A percentile compares a stretch with the other conserved stretches of the same genome.
These are phyloP conservation scores for Chalciporus piperatus DNA, from an alignment of 768 basidiomycete genomes.

Conservation along the genomic window DNA sequence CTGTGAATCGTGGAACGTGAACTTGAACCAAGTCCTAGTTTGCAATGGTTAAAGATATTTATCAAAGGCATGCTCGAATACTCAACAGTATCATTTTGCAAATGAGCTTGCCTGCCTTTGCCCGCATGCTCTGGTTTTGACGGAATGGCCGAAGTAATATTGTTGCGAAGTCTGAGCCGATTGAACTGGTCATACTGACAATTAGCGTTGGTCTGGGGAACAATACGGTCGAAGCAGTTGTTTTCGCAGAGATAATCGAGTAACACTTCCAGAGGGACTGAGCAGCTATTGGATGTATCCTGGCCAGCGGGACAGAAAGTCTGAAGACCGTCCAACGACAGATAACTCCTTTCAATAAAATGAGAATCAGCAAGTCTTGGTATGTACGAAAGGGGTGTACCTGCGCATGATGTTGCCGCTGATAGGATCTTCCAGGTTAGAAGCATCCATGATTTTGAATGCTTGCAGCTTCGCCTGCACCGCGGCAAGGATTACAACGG, in stretches of 20 bases:
- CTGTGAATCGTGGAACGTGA: conserved; percentile 81
- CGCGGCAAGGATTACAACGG: conserved; percentile 72
- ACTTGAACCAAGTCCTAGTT: conserved; percentile 76
- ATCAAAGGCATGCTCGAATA: neutral
- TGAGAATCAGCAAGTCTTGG: neutral
- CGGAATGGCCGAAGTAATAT: conserved; percentile 51
- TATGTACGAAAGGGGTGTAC: conserved; percentile 35
- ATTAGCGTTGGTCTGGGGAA: conserved; percentile 82
- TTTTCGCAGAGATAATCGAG: conserved; percentile 84
- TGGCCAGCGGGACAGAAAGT: conserved; percentile 70
- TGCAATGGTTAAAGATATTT: conserved; percentile 10
- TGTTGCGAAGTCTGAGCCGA: conserved; percentile 77
- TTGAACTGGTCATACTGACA: conserved; percentile 96
- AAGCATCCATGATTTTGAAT: conserved; percentile 77
- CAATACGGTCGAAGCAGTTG: conserved; percentile 80
- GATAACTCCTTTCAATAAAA: conserved; percentile 59
- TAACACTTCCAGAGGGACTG: conserved; percentile 86
- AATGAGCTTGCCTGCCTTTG: conserved; percentile 38
- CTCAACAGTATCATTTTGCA: conserved; percentile 64
- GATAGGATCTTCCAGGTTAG: conserved; percentile 77
- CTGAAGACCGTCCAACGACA: conserved; percentile 77
- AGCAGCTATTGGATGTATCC: conserved; percentile 43
- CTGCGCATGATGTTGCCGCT: conserved; percentile 85
- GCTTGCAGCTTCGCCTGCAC: conserved; percentile 76
- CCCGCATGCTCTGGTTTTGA: conserved; percentile 37